Evolutionary conservation across 2,329 filamentous ascomycete genomes (phyloP).

Genomic region (Fusarium pseudonygamai): DNA sequence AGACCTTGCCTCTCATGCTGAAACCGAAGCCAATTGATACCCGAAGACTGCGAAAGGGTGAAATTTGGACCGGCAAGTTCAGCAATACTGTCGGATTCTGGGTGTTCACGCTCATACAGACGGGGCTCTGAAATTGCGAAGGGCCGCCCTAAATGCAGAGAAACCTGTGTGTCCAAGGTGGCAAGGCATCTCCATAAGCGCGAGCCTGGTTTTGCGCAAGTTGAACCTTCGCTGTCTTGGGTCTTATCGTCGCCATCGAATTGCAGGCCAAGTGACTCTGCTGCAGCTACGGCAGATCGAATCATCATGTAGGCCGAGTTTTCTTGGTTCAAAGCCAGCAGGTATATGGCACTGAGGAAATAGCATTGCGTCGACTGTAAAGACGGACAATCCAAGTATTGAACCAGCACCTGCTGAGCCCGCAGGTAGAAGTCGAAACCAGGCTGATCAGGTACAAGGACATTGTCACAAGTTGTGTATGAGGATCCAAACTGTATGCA

Average conservation of each 20-base stretch:
- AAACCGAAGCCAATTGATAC: constrained; percentile 39
- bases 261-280: constrained; percentile 35
- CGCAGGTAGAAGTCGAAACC: constrained; percentile 55
- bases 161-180: constrained; percentile 31
- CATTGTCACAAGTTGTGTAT: constrained; percentile 27
- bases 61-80: constrained; percentile 29
- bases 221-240: not conserved
- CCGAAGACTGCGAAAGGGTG: not conserved
- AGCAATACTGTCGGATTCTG: constrained; percentile 23
- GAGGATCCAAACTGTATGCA: constrained; percentile 59
- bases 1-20: constrained; percentile 30
- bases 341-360: constrained; percentile 56
- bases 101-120: not conserved
- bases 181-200: constrained; percentile 36
- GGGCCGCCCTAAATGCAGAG: constrained; percentile 32
- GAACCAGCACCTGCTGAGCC: constrained; percentile 53
- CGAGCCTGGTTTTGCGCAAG: not conserved
- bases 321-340: constrained; percentile 37
- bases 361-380: constrained; percentile 58
- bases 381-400: constrained; percentile 55
- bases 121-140: constrained; percentile 9
- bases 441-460: constrained; percentile 52
- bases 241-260: not conserved
- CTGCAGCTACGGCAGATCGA: constrained; percentile 27
- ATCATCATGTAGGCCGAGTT: constrained; percentile 33